Base-by-base conservation (phyloP, 176 grass and related monocot species). In the Paspalum notatum region DNA sequence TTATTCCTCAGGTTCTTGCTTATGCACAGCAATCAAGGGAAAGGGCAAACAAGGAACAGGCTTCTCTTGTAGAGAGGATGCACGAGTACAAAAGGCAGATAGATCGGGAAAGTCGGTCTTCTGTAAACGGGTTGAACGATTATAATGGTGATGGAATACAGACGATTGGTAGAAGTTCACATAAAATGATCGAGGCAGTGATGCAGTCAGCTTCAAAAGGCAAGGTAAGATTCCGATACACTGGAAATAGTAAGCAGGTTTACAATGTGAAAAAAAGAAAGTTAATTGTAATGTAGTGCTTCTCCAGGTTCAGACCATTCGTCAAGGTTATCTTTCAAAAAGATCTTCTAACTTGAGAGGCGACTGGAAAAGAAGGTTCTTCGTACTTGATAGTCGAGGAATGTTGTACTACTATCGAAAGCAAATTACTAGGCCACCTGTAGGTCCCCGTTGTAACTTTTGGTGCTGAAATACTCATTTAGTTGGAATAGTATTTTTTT, bases 331-430 rank as follows among this genome's bases (percentile, higher is more conserved):
- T 71, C 93, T 99, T 51, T 93, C 93, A 38, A 99, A 99, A 79
- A 87, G 96, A 69, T 99, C 96, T 18, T 93, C 96, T 72, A 99
- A 93, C 63, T 45, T 99, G 75, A 95, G 96, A 95, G 96, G 79
- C 9, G 96, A 99, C 80, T 95, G 96, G 96, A 99, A 95, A 85
- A 90, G 96, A 91, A 90, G 96, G n/a, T 99, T 95, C 68, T 99
- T 99, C 84, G 93, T 99, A 78, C 92, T 99, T 61, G 96, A 99
- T 89, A 99, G 93, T 72, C 90, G 87, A 90, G 96, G 96, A 84
- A 99, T 93, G 89, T 79, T 99, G 84, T 99, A 93, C 85, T 99
- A 99, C 81, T 99, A 99, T 78, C 90, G 90, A 80, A 99, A 93
- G 69, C 90, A 99, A 78, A 90, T 87, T 83, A 93, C 61, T 76